Conservation (phyloP, 129 eudicot genomes). For the Mikania micrantha region DNA sequence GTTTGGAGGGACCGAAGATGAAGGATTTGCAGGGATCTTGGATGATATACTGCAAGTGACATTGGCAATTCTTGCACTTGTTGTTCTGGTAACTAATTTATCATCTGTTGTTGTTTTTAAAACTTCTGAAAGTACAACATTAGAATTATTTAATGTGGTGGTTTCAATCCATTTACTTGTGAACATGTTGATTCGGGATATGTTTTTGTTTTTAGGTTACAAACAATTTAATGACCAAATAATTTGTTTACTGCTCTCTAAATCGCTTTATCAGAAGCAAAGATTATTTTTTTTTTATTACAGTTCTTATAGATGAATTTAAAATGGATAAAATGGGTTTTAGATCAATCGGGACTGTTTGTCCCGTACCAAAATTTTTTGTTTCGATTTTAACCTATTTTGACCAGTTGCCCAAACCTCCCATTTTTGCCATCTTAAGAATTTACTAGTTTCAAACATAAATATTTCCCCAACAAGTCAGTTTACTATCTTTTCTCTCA, state of each 20-base stretch:
- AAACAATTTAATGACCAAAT: background rate
- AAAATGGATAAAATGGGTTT: too few relatives aligned
- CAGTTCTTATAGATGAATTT: too few relatives aligned
- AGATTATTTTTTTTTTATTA: too few relatives aligned
- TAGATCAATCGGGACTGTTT: too few relatives aligned
- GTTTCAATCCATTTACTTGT: too few relatives aligned
- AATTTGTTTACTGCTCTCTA: background rate
- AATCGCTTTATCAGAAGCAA: background rate
- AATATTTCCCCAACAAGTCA: too few relatives aligned
- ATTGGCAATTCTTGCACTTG: constrained; percentile 47
- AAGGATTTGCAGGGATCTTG: constrained; percentile 36
- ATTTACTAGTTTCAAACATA: too few relatives aligned
- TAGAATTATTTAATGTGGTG: background rate
- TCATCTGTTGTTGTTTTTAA: background rate
- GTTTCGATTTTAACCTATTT: too few relatives aligned
- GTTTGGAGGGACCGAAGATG: constrained; percentile 56
- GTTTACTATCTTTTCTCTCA: too few relatives aligned
- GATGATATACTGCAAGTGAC: constrained; percentile 62
- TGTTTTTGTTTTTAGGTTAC: background rate
- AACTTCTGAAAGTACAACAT: background rate
- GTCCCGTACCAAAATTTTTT: too few relatives aligned
- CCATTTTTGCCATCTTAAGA: too few relatives aligned
- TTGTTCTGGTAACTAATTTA: constrained; percentile 46
- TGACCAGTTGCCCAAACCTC: too few relatives aligned
- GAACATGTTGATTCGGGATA: background rate